phyloP scores from a whole-genome alignment of 257 asterid genomes.

The Solanum chaucha region DNA sequence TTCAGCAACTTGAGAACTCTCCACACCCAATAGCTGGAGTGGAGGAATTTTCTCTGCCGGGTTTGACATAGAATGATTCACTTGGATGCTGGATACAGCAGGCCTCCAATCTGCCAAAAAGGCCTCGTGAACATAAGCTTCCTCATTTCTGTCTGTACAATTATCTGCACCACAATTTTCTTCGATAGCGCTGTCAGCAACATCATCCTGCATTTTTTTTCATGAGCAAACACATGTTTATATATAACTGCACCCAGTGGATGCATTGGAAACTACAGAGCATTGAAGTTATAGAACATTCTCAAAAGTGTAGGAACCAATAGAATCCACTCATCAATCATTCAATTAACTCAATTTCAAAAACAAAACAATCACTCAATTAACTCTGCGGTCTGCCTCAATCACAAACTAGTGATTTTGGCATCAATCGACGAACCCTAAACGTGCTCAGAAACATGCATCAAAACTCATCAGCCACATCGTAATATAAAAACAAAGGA shows the following conservation, averaged over 20 bases:
- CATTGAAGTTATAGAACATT: not conserved
- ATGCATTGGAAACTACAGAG: not conserved
- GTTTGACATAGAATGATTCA: slow-evolving; percentile 8
- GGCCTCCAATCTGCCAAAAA: slow-evolving; percentile 96
- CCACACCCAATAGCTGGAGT: slow-evolving; percentile 15
- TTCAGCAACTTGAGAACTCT: slow-evolving; percentile 30
- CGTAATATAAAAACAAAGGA: not conserved
- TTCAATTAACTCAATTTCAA: not conserved
- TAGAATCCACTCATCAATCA: not conserved
- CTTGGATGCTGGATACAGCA: slow-evolving; percentile 21
- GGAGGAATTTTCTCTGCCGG: slow-evolving; percentile 8
- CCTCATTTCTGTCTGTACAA: slow-evolving; percentile 57
- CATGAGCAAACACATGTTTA: not conserved
- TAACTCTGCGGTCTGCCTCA: not conserved
- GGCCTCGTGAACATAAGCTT: slow-evolving; percentile 92
- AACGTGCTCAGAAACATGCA: not conserved
- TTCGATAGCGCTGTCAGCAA: slow-evolving; percentile 40
- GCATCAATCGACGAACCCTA: not conserved
- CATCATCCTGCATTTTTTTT: slow-evolving; percentile 41
- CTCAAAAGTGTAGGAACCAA: not conserved
- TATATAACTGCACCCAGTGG: not conserved
- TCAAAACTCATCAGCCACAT: not conserved
- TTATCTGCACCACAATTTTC: slow-evolving; percentile 36
- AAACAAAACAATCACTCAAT: not conserved
- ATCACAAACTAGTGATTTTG: not conserved